Conservation (phyloP, 164 flowering plant genomes). For the Hamamelis virginiana region DNA sequence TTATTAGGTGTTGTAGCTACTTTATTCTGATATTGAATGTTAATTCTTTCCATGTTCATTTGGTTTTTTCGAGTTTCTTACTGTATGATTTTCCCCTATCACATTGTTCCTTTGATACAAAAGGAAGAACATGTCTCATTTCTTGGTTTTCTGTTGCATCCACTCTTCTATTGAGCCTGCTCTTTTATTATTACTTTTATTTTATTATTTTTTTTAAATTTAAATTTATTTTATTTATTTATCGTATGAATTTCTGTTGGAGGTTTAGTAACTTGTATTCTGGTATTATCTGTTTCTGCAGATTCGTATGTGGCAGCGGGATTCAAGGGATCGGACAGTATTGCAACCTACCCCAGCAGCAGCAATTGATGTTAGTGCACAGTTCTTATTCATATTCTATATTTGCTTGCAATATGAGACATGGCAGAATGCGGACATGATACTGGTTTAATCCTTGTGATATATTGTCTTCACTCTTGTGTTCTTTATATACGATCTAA, state of each 20-base stretch:
- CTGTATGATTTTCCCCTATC: too few relatives aligned
- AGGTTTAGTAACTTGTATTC: background rate
- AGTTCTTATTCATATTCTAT: conserved; percentile 4
- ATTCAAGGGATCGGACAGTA: conserved; percentile 78
- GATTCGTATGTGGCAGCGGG: conserved; percentile 92
- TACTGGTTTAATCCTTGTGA: background rate
- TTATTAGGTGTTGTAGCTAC: too few relatives aligned
- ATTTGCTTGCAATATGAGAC: background rate
- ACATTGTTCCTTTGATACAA: too few relatives aligned
- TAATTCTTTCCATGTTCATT: too few relatives aligned
- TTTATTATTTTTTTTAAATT: too few relatives aligned
- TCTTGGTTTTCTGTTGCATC: background rate
- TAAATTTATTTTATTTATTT: background rate
- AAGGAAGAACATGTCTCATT: too few relatives aligned
- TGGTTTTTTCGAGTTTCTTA: too few relatives aligned
- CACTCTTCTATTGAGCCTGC: background rate
- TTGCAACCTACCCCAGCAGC: conserved; percentile 97
- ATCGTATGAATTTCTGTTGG: background rate
- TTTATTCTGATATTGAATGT: too few relatives aligned
- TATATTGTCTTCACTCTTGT: background rate
- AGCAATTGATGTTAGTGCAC: conserved; percentile 85
- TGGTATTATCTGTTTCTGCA: conserved; percentile 28
- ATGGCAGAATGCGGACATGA: background rate
- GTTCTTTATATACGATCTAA: background rate
- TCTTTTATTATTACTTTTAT: background rate